These are phyloP conservation scores for Melanomma pulvis-pyrius DNA, from an alignment of 495 filamentous ascomycete genomes.

Conservation along the genomic window DNA sequence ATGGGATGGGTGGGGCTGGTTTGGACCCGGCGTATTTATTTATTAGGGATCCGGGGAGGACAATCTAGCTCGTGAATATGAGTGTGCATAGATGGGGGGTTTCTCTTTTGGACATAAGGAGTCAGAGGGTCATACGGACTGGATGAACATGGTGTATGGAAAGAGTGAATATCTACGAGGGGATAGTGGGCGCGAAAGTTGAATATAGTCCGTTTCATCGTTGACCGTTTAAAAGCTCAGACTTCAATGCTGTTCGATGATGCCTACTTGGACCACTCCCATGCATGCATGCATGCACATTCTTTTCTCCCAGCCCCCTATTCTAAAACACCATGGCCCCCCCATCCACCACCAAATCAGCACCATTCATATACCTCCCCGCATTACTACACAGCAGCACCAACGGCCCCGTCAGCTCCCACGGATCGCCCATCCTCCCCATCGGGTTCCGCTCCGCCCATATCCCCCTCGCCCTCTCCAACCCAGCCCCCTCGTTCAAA, in stretches of 20 bases:
- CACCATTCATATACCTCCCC: slow-evolving; percentile 70
- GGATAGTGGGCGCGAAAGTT: too few relatives aligned
- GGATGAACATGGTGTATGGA: too few relatives aligned
- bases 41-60: background rate
- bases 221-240: too few relatives aligned
- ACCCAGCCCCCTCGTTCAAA: slow-evolving; percentile 66
- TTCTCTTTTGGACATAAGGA: background rate
- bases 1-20: background rate
- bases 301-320: too few relatives aligned
- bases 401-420: slow-evolving; percentile 68
- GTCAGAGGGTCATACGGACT: too few relatives aligned
- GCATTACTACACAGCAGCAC: slow-evolving; percentile 65
- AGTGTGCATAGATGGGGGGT: background rate
- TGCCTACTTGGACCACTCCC: too few relatives aligned
- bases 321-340: slow-evolving; percentile 31
- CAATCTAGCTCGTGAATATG: background rate
- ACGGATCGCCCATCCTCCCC: slow-evolving; percentile 67
- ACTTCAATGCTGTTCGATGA: too few relatives aligned
- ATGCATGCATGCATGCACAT: too few relatives aligned
- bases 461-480: slow-evolving; percentile 56
- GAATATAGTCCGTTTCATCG: too few relatives aligned
- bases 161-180: too few relatives aligned
- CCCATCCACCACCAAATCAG: slow-evolving; percentile 64
- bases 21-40: background rate
- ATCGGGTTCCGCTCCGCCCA: slow-evolving; percentile 68